Conservation (phyloP, 1,284 basidiomycete species). For the Sporisorium sorghi region DNA sequence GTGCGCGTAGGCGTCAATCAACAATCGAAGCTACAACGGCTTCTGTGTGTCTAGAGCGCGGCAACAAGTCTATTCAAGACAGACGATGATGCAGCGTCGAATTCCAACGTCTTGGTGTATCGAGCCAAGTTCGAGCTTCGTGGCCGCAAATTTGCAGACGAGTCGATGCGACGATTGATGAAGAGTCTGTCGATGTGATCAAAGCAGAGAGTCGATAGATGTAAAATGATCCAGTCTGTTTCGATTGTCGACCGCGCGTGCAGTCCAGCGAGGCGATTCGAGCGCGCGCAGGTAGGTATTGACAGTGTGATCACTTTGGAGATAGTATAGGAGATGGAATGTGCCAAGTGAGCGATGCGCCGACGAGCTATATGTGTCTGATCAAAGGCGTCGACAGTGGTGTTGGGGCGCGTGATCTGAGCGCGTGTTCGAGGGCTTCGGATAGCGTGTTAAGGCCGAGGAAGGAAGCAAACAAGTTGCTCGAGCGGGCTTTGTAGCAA, state of each 20-base stretch:
- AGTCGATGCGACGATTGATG: not conserved
- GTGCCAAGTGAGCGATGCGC: too few relatives aligned
- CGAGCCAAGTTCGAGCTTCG: not conserved
- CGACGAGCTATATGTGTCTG: not conserved
- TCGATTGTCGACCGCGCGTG: not conserved
- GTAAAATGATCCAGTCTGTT: not conserved
- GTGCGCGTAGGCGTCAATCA: not conserved
- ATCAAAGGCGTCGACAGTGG: conserved; percentile 3
- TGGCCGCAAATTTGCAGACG: too few relatives aligned
- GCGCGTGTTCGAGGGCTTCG: not conserved
- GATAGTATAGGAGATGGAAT: too few relatives aligned
- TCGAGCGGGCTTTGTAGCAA: not conserved
- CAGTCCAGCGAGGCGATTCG: too few relatives aligned
- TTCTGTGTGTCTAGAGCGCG: not conserved
- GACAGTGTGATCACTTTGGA: too few relatives aligned
- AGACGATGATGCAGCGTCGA: not conserved
- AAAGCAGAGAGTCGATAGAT: not conserved
- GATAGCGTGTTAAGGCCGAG: not conserved
- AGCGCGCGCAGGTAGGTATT: too few relatives aligned
- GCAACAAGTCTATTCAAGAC: too few relatives aligned
- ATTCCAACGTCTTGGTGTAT: not conserved
- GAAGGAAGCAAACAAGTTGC: not conserved
- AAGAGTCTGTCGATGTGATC: not conserved
- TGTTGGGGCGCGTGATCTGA: conserved; percentile 1
- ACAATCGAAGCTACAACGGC: not conserved